Conservation (phyloP, 2,329 filamentous ascomycete species). For the Bipolaris cookei region DNA sequence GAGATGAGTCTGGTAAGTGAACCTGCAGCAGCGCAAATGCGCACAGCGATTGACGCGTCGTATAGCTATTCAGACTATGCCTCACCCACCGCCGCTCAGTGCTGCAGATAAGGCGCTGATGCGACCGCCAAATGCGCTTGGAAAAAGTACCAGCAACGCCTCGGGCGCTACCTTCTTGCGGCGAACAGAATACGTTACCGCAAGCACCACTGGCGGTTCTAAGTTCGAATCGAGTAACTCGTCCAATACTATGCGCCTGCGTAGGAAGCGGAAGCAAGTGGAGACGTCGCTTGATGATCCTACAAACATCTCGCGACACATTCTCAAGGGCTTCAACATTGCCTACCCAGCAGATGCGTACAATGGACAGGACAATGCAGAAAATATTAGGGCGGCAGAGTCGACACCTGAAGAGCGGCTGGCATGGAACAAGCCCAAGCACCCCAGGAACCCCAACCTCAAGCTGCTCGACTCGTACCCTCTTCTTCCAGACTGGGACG, state of each 20-base stretch:
- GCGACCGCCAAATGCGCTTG: constrained; percentile 80
- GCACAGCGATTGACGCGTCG: constrained; percentile 29
- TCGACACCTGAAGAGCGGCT: constrained; percentile 61
- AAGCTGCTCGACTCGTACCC: constrained; percentile 66
- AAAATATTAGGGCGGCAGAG: constrained; percentile 60
- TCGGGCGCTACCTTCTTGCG: constrained; percentile 90
- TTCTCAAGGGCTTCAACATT: constrained; percentile 69
- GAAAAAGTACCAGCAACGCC: constrained; percentile 79
- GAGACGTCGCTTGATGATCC: constrained; percentile 62
- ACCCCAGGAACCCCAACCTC: constrained; percentile 64
- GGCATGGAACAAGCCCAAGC: constrained; percentile 65
- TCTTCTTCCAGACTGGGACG: constrained; percentile 66
- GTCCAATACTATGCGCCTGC: constrained; percentile 49
- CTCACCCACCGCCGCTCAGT: constrained; percentile 73
- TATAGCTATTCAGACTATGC: constrained; percentile 79
- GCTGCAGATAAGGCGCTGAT: constrained; percentile 85
- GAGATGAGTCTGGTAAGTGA: constrained; percentile 83
- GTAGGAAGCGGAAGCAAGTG: constrained; percentile 46
- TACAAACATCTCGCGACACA: constrained; percentile 64
- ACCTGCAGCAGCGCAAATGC: constrained; percentile 6
- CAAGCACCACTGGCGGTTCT: constrained; percentile 50
- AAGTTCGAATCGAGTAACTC: constrained; percentile 61
- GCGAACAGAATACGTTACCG: constrained; percentile 91
- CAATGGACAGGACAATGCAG: constrained; percentile 68
- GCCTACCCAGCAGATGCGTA: constrained; percentile 69